phyloP scores from a whole-genome alignment of 2,329 filamentous ascomycete species.

The Macroventuria anomochaeta region DNA sequence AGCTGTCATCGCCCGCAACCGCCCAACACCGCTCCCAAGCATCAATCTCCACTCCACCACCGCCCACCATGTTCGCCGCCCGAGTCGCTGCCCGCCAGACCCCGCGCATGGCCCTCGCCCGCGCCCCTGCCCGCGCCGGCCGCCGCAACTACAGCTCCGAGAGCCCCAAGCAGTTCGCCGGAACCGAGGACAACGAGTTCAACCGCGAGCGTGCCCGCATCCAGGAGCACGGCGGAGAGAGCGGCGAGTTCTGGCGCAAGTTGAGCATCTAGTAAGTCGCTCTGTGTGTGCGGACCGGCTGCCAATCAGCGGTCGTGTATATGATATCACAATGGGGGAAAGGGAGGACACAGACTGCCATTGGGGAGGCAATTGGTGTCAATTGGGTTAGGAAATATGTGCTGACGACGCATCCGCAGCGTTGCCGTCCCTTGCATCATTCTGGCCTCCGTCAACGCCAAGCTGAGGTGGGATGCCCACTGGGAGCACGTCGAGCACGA shows the following conservation, averaged over 20 bases:
- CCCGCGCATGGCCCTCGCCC: slow-evolving; percentile 65
- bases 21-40: slow-evolving; percentile 15
- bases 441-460: slow-evolving; percentile 80
- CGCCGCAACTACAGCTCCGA: slow-evolving; percentile 72
- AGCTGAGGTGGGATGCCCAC: slow-evolving; percentile 90
- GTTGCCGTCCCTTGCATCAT: slow-evolving; percentile 75
- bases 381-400: not conserved
- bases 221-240: slow-evolving; percentile 85
- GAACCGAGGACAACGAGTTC: slow-evolving; percentile 84
- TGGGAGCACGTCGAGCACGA: slow-evolving; percentile 94
- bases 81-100: slow-evolving; percentile 49
- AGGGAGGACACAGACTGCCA: not conserved
- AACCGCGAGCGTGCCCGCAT: slow-evolving; percentile 89
- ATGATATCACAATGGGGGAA: slow-evolving; percentile 5
- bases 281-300: slow-evolving; percentile 4
- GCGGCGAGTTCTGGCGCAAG: slow-evolving; percentile 92
- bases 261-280: slow-evolving; percentile 88
- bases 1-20: slow-evolving; percentile 26
- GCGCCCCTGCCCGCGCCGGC: slow-evolving; percentile 68
- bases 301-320: slow-evolving; percentile 12
- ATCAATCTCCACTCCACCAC: slow-evolving; percentile 39
- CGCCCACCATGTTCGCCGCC: slow-evolving; percentile 44
- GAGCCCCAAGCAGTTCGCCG: slow-evolving; percentile 61
- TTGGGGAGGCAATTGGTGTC: slow-evolving; percentile 6
- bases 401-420: slow-evolving; percentile 58